Percentiles rank a stretch among this genome's conserved stretches.
Evolutionary conservation across 2,329 filamentous ascomycete genomes (phyloP).

Genomic region (Xylaria sp.): DNA sequence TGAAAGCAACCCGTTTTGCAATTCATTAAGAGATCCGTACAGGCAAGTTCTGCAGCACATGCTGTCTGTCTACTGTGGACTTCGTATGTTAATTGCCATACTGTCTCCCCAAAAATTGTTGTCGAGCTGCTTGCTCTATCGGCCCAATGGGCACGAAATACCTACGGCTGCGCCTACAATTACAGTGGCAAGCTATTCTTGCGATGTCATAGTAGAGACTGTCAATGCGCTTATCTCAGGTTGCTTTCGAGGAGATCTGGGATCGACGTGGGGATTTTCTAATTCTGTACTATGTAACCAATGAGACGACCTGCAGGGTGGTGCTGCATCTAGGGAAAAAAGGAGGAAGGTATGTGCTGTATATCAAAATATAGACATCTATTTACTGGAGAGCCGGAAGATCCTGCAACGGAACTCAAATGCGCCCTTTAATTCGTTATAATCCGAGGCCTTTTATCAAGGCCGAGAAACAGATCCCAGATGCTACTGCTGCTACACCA

Average conservation of each 20-base stretch:
- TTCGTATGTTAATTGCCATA: background rate
- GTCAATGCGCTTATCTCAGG: background rate
- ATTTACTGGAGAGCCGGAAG: background rate
- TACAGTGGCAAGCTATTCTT: background rate
- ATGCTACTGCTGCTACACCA: background rate
- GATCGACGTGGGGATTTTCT: conserved; percentile 32
- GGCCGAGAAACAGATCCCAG: conserved; percentile 2
- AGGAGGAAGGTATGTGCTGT: background rate
- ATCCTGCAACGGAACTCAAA: background rate
- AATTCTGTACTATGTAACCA: conserved; percentile 18
- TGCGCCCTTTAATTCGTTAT: background rate
- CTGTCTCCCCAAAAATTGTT: background rate
- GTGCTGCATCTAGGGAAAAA: background rate
- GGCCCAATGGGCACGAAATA: background rate
- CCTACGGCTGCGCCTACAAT: background rate
- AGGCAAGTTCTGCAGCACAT: background rate
- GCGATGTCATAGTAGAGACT: background rate
- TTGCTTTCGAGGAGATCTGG: conserved; percentile 15
- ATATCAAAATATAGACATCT: background rate
- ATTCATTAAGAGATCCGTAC: background rate
- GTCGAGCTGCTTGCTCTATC: background rate
- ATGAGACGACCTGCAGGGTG: conserved; percentile 10
- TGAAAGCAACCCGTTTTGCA: conserved; percentile 2
- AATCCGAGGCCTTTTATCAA: background rate
- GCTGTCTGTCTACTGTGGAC: background rate